These are phyloP conservation scores for Delonix regia DNA, from an alignment of 306 rosid genomes.

Conservation along the genomic window DNA sequence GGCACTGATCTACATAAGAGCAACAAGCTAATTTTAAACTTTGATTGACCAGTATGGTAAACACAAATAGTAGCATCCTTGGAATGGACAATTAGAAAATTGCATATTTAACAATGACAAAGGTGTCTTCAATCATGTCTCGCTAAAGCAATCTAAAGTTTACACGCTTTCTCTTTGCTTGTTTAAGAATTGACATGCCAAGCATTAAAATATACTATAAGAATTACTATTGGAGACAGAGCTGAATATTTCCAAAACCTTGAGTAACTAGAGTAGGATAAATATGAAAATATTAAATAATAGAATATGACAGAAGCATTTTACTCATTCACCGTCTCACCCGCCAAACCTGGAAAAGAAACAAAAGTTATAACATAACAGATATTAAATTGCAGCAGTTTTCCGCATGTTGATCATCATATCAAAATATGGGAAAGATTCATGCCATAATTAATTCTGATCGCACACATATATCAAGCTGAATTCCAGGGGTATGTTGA, in stretches of 20 bases:
- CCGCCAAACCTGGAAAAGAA: not conserved
- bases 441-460: too few species aligned
- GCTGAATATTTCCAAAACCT: not conserved
- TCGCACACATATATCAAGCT: too few species aligned
- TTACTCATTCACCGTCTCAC: not conserved
- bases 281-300: constrained; percentile 10
- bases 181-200: not conserved
- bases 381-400: not conserved
- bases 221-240: not conserved
- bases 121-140: not conserved
- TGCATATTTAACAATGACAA: constrained; percentile 2
- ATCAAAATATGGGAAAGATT: not conserved
- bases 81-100: constrained; percentile 2
- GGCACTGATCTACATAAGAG: constrained; percentile 61
- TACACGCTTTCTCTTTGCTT: not conserved
- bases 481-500: too few species aligned
- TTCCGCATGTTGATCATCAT: not conserved
- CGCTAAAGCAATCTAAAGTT: not conserved
- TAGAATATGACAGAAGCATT: not conserved
- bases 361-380: not conserved
- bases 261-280: not conserved
- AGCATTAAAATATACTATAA: constrained; percentile 3
- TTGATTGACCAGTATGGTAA: constrained; percentile 21
- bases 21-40: constrained; percentile 16
- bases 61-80: not conserved